Evolutionary conservation across 2,329 filamentous ascomycete species (phyloP), one percentile per base, ranked within the genome.

Genomic region (Exophiala phaeomuriformis): DNA sequence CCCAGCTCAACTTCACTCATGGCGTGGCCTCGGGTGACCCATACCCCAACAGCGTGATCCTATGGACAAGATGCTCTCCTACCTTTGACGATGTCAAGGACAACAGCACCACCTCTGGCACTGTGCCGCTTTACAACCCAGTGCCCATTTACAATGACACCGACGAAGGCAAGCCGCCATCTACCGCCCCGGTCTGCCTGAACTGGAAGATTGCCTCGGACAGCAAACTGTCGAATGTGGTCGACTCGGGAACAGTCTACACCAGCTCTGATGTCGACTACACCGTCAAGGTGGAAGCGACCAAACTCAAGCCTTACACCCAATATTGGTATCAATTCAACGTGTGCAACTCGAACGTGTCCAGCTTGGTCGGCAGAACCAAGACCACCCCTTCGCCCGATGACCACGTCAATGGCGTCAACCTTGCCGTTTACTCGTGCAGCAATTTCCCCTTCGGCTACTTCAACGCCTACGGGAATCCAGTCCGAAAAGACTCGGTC

Each of bases 191-290:
- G 0, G 75, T 88, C 32, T 89, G 85, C 61, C 76, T 88, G 0
- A 75, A 83, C 35, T 89, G 81, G 74, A 78, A 77, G 53, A 77
- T 88, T 12, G 74, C 75, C 9, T 69, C 70, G 19, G 75, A 77
- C 60, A 64, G 74, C 47, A 67, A 71, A n/a, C 71, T 78, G 32
- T 68, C 68, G 7, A 63, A 71, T 1, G 69, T 79, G 5, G 78
- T 80, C 1, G 73, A 77, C 47, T 72, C 71, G 1, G 85, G 85
- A 3, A 77, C 70, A 35, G 83, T 77, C 1, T 87, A 82, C 64
- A 89, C 86, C 0, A 85, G 78, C 35, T 85, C 80, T 1, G 85
- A 89, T 64, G 80, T 89, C 45, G 86, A 90, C 64, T 90, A 83
- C 65, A 89, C 85, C 0, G 72, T 88, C 55, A 88, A 88, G 75